A percentile compares a stretch with the other conserved stretches of the same genome.
These are phyloP conservation scores for Rhizopus arrhizus DNA, from an alignment of 371 early-diverging fungal genomes.

Conservation along the genomic window DNA sequence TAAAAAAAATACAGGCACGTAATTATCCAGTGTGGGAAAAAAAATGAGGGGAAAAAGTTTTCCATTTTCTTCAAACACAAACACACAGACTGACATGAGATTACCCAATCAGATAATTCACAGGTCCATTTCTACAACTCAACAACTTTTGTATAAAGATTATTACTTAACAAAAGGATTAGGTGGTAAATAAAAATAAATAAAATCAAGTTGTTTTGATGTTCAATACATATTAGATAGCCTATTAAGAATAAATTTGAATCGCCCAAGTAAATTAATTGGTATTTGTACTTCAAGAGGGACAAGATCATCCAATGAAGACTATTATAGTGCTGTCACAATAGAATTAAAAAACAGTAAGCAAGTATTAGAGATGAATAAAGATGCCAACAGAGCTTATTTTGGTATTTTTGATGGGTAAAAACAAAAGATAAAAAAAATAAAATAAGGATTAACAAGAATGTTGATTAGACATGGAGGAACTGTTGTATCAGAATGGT, in stretches of 20 bases:
- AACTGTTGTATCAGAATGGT: slow-evolving; percentile 50
- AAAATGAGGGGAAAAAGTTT: not conserved
- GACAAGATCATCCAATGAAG: slow-evolving; percentile 51
- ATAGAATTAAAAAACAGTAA: slow-evolving; percentile 33
- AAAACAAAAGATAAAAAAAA: slow-evolving; percentile 3
- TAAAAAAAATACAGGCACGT: no score
- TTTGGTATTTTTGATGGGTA: slow-evolving; percentile 63
- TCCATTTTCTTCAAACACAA: not conserved
- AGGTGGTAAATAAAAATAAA: slow-evolving; percentile 17
- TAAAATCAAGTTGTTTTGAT: not conserved
- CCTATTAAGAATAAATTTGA: slow-evolving; percentile 31
- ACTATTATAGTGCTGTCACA: slow-evolving; percentile 40
- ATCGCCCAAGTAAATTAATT: slow-evolving; percentile 33
- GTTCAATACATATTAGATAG: slow-evolving; percentile 11
- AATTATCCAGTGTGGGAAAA: no score
- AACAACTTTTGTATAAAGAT: slow-evolving; percentile 13
- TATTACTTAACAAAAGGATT: slow-evolving; percentile 33
- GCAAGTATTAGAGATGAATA: slow-evolving; percentile 26
- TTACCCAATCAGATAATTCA: not conserved
- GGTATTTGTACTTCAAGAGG: slow-evolving; percentile 51
- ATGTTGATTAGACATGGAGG: slow-evolving; percentile 44
- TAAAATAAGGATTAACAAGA: not conserved
- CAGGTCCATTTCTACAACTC: slow-evolving; percentile 17
- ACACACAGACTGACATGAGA: not conserved
- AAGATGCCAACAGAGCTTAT: slow-evolving; percentile 45